Percentiles rank a stretch among this genome's conserved stretches.
phyloP scores from a whole-genome alignment of 495 filamentous ascomycete species.

The Penicillium steckii region DNA sequence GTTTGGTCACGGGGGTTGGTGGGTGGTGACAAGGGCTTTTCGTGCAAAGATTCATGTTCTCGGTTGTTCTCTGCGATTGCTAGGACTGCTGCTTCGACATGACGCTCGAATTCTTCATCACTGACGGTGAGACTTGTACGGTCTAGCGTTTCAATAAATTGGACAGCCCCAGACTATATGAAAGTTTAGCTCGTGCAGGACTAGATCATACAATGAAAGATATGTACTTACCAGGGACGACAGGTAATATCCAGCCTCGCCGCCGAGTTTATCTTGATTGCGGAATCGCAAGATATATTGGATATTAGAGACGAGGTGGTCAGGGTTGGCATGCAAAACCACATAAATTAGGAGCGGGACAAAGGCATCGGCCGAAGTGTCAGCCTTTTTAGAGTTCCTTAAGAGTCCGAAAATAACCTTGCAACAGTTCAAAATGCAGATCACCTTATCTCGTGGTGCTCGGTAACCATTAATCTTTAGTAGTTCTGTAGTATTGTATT shows the following conservation, averaged over 20 bases:
- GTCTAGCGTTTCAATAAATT: conserved; percentile 96
- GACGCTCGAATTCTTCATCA: conserved; percentile 91
- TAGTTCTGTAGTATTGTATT: conserved; percentile 59
- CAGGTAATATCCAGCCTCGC: conserved; percentile 96
- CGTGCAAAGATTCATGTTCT: conserved; percentile 54
- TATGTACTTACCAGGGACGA: conserved; percentile 72
- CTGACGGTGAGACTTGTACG: conserved; percentile 89
- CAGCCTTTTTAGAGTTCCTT: conserved; percentile 79
- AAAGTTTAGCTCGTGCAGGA: conserved; percentile 9
- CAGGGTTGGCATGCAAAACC: conserved; percentile 89
- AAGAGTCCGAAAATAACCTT: conserved; percentile 99
- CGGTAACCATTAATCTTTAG: conserved; percentile 94
- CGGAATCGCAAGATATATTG: conserved; percentile 97
- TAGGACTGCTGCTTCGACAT: conserved; percentile 95
- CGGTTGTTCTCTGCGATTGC: conserved; percentile 88
- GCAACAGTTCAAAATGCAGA: conserved; percentile 97
- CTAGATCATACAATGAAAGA: neutral
- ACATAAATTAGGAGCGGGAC: conserved; percentile 95
- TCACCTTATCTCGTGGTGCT: conserved; percentile 95
- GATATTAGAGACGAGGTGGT: conserved; percentile 94
- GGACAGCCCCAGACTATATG: conserved; percentile 82
- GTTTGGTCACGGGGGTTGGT: conserved; percentile 31
- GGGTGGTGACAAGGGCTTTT: conserved; percentile 42
- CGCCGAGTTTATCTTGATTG: conserved; percentile 94
- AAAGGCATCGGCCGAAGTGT: conserved; percentile 94